phyloP scores from a whole-genome alignment of 371 early-diverging fungal species.

The Mucor circinelloides region DNA sequence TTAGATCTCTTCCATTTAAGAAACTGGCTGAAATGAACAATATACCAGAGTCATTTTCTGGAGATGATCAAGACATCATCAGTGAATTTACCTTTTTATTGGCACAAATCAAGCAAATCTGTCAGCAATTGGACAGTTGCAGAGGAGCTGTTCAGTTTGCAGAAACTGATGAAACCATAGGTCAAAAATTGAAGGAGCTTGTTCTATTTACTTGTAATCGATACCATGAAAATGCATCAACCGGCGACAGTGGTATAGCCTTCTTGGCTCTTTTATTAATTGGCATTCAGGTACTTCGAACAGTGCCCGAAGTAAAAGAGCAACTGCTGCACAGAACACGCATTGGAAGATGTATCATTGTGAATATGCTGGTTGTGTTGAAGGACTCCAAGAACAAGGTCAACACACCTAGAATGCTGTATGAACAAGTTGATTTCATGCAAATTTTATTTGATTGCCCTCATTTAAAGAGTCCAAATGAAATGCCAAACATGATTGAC shows the following conservation, averaged over 20 bases:
- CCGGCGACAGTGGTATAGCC: neutral
- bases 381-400: neutral
- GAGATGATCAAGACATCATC: neutral
- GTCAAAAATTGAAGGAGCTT: neutral
- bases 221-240: neutral
- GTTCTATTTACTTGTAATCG: neutral
- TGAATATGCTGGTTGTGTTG: neutral
- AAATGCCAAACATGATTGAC: neutral
- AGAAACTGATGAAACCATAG: neutral
- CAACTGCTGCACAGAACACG: neutral
- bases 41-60: neutral
- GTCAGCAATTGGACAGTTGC: slow-evolving; percentile 2
- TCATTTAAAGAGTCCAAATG: neutral
- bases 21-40: neutral
- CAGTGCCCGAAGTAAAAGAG: neutral
- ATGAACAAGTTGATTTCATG: neutral
- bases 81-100: neutral
- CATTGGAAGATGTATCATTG: neutral
- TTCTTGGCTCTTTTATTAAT: neutral
- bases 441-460: neutral
- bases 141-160: slow-evolving; percentile 10
- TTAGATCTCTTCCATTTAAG: neutral
- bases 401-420: neutral
- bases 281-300: neutral
- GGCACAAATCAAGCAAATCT: neutral